phyloP scores from a whole-genome alignment of 345 rosid species.

The Acer negundo region DNA sequence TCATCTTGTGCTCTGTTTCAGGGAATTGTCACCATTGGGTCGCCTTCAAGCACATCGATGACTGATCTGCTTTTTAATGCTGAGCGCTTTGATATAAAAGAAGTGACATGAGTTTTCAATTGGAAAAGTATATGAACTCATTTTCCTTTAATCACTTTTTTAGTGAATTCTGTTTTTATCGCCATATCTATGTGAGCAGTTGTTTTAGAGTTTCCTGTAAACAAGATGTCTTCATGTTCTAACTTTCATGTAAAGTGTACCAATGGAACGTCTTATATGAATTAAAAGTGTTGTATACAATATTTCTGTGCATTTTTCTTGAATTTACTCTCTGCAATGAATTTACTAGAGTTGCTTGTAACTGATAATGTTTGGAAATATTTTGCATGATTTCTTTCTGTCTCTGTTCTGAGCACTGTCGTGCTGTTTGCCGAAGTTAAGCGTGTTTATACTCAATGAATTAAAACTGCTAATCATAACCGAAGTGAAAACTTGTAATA shows the following conservation, averaged over 20 bases:
- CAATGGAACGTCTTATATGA: not conserved
- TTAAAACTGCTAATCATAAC: constrained; percentile 2
- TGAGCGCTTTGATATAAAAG: not conserved
- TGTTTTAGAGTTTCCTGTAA: constrained; percentile 1
- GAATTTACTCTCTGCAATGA: not conserved
- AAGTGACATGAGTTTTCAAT: not conserved
- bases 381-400: not conserved
- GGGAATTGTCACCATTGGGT: not conserved
- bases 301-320: not conserved
- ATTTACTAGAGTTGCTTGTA: not conserved
- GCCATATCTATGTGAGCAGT: not conserved
- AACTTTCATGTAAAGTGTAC: not conserved
- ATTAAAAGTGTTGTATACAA: not conserved
- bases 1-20: constrained; percentile 6
- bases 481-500: constrained; percentile 20
- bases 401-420: not conserved
- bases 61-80: not conserved
- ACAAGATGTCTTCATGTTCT: not conserved
- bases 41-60: not conserved
- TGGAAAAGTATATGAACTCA: not conserved
- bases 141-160: not conserved
- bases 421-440: not conserved
- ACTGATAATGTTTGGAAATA: not conserved
- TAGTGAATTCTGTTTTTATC: not conserved
- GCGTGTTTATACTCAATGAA: not conserved